These are phyloP conservation scores for Allium sativum DNA, from an alignment of 106 monocot species.

Conservation along the genomic window DNA sequence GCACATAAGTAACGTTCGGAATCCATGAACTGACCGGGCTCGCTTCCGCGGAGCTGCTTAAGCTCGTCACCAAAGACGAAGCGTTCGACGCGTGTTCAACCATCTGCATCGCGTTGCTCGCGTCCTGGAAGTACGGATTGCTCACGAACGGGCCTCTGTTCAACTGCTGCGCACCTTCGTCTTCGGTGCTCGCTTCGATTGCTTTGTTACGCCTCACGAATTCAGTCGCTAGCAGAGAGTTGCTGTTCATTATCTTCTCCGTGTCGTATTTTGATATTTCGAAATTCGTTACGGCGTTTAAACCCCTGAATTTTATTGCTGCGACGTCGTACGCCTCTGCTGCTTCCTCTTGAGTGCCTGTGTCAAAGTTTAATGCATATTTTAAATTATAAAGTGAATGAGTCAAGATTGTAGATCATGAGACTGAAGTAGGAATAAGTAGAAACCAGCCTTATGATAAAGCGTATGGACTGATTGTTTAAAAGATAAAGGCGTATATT, in stretches of 20 bases:
- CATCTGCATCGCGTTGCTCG: conserved; percentile 14
- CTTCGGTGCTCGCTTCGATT: conserved; percentile 2
- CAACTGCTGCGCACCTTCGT: not conserved
- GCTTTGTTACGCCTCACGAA: conserved; percentile 50
- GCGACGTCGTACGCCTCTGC: conserved; percentile 97
- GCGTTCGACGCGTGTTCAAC: conserved; percentile 19
- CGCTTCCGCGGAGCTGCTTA: conserved; percentile 46
- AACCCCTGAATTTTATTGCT: conserved; percentile 92
- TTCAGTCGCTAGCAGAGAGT: conserved; percentile 67
- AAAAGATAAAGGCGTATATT: conserved; percentile 16
- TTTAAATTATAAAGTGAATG: not conserved
- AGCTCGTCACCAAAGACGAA: conserved; percentile 29
- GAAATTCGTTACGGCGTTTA: conserved; percentile 93
- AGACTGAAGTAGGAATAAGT: not conserved
- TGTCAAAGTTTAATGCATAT: not conserved
- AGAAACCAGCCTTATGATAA: conserved; percentile 34
- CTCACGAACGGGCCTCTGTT: not conserved
- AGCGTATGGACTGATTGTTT: not conserved
- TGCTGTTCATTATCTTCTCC: conserved; percentile 77
- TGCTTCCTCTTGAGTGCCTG: conserved; percentile 98
- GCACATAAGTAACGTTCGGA: conserved; percentile 50
- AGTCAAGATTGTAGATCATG: no score
- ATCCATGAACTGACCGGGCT: conserved; percentile 60
- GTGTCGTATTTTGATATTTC: conserved; percentile 88
- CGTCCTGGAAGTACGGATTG: not conserved